A percentile compares a stretch with the other conserved stretches of the same genome.
Evolutionary conservation across 805 yeast species (phyloP).

Genomic region (Scheffersomyces ergatensis): DNA sequence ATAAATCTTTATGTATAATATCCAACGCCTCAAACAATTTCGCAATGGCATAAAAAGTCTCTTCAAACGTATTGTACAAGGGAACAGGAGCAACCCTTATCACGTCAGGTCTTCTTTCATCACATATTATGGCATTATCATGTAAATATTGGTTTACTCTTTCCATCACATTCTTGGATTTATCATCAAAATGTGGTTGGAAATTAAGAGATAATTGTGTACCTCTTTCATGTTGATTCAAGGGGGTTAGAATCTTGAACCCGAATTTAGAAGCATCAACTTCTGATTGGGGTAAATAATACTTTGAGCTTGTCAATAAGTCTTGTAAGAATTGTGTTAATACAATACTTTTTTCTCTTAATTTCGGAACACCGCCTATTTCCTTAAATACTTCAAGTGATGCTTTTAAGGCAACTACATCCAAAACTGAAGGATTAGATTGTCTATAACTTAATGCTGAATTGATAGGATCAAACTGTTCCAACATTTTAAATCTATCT

Average conservation of each 20-base stretch:
- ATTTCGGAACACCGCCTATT: slow-evolving; percentile 60
- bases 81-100: slow-evolving; percentile 87
- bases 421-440: slow-evolving; percentile 86
- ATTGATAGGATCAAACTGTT: slow-evolving; percentile 72
- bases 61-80: slow-evolving; percentile 72
- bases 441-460: slow-evolving; percentile 88
- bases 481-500: slow-evolving; percentile 77
- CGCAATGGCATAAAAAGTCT: slow-evolving; percentile 49
- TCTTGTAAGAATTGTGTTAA: slow-evolving; percentile 58
- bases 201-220: slow-evolving; percentile 80
- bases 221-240: slow-evolving; percentile 57
- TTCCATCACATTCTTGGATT: slow-evolving; percentile 57
- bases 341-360: slow-evolving; percentile 55
- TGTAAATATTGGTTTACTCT: slow-evolving; percentile 49
- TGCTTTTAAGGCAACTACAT: slow-evolving; percentile 69
- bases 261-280: slow-evolving; percentile 25
- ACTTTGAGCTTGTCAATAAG: slow-evolving; percentile 44
- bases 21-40: slow-evolving; percentile 42
- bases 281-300: slow-evolving; percentile 33
- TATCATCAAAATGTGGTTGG: slow-evolving; percentile 34
- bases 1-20: not conserved
- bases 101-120: slow-evolving; percentile 89
- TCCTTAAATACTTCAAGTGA: slow-evolving; percentile 59
- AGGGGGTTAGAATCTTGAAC: slow-evolving; percentile 76
- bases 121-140: slow-evolving; percentile 69